Evolutionary conservation across 2,329 filamentous ascomycete genomes (phyloP), one percentile per base, ranked within the genome.

Genomic region (Ciborinia camelliae): DNA sequence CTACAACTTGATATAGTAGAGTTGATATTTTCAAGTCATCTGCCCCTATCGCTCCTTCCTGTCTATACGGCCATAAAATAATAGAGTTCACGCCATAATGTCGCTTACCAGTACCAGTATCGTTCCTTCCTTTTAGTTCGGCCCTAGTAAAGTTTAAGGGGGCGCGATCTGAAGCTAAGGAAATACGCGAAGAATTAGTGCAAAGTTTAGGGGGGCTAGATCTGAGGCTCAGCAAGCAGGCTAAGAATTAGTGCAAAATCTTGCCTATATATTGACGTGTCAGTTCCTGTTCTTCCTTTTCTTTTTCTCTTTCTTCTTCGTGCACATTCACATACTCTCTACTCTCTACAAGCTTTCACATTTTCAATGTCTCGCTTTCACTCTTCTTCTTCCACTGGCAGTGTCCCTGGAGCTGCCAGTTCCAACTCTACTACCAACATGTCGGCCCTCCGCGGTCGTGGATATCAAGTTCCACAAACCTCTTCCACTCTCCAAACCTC

Each of bases 381-480:
- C 28, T 47, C 55, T 35, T 58, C 55, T 58, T 58, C 55, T 47
- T 58, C 39, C n/a, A 58, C 39, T 35, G 28, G 41, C 41, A 58
- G 55, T 47, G 55, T 28, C 28, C 55, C 55, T 58, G 55, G 55
- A 20, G 41, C 55, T 58, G 41, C 41, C 28, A 47, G 55, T 45
- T 47, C 28, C 28, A 58, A 58, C 28, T 35, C 41, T 47, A 58
- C 55, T 14, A 35, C 32, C 50, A 47, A 47, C 41, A 58, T 4
- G 28, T 47, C 55, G 55, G 41, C 55, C 55, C 55, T 32, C 15
- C 41, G 55, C 41, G 55, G 55, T 58, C 55, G 28, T 58, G 55
- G 55, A 47, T 58, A 58, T 58, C 55, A 58, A 58, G 55, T 58
- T 58, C 55, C 55, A 58, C 41, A 58, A 58, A 47, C 28, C 41